Conservation (phyloP, 257 asterid species). For the Jacaranda copaia region DNA sequence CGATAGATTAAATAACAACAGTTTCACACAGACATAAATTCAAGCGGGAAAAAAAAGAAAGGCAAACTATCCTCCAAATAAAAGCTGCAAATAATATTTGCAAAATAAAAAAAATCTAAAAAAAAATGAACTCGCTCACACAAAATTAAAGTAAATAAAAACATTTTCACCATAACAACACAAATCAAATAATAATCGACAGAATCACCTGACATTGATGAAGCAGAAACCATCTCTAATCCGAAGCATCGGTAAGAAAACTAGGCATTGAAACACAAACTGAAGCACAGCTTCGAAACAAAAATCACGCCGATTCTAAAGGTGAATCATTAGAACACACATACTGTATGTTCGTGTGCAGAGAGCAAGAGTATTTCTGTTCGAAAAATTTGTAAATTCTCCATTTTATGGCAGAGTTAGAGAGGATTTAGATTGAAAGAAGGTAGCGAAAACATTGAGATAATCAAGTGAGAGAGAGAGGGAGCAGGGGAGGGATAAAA, state of each 20-base stretch:
- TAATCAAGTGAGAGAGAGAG: constrained; percentile 44
- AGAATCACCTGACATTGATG: constrained; percentile 77
- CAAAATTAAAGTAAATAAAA: constrained; percentile 28
- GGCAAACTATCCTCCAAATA: not conserved
- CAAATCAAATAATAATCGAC: constrained; percentile 21
- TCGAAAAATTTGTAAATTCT: constrained; percentile 22
- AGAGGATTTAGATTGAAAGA: constrained; percentile 51
- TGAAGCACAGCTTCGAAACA: constrained; percentile 36
- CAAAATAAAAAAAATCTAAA: not conserved
- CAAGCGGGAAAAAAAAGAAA: not conserved
- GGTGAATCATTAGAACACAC: constrained; percentile 36
- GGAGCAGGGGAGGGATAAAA: constrained; percentile 35
- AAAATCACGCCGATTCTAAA: constrained; percentile 34
- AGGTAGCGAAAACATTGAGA: constrained; percentile 42
- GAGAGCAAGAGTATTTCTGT: not conserved
- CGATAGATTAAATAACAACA: constrained; percentile 7
- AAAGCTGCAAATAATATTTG: not conserved
- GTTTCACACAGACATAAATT: constrained; percentile 37
- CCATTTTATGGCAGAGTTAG: constrained; percentile 34
- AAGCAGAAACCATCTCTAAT: constrained; percentile 70
- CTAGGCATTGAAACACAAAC: constrained; percentile 45
- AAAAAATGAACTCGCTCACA: constrained; percentile 20
- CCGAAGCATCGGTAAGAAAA: constrained; percentile 68
- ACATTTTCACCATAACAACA: constrained; percentile 28
- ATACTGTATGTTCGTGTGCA: constrained; percentile 31